Evolutionary conservation across 2,329 filamentous ascomycete species (phyloP), one percentile per base, ranked within the genome.

Genomic region (Xylaria sp.): DNA sequence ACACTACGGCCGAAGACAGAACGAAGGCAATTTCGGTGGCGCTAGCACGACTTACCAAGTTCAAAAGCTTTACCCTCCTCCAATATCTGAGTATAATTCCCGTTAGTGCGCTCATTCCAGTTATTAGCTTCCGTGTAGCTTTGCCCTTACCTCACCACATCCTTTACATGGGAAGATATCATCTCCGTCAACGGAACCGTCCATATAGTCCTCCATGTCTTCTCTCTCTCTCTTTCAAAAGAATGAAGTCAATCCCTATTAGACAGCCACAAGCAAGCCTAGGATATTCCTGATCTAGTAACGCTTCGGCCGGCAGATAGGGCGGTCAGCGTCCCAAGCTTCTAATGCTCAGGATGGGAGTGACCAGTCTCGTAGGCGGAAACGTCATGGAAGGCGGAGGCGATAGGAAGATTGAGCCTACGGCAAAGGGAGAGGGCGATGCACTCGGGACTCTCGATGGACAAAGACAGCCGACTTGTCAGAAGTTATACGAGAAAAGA

Each of bases 51-150:
- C 87, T 68, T 86, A 98, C 95, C 94, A 77, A 99, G 88, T 84
- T 99, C 96, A 78, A 97, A 99, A 62, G 96, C 96, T 83, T 98
- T 98, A 76, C 96, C 96, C 86, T 99, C 96, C 82, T 99, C 96
- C 23, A 99, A 88, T 74, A 98, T 97, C 94, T 98, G 80, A 66
- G 76, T 59, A 67, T 59, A 56, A 68, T 59, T 60, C 69, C 60
- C 62, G 68, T 78, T 73, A 78, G 76, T 70, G 66, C 70, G 67
- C 48, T 46, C 37, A 48, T 41, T 32, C 51, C 46, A 37, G 28
- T 39, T 41, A 28, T n/a, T 37, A 13, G 34, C 13, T 28, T 39
- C 50, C 34, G 50, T 13, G 37, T 10, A 34, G 58, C 44, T 44
- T 55, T 59, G 41, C 63, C 79, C 86, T 77, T 86, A 97, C 93